Evolutionary conservation across 148 eudicot species (phyloP), one percentile per base, ranked within the genome.

Genomic region (Nepenthes gracilis): DNA sequence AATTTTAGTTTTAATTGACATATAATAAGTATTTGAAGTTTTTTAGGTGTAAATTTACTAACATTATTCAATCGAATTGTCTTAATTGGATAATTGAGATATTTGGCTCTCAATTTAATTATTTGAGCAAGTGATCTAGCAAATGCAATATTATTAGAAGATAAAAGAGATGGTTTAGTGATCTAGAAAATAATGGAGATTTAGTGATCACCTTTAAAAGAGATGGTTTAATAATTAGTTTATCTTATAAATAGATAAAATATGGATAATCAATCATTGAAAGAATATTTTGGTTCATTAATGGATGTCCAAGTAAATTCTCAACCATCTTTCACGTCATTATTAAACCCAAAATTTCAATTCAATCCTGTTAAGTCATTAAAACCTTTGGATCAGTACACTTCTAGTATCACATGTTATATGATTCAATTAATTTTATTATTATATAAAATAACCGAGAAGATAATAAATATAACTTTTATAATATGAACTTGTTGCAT

Each of bases 121-220:
- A 61, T 23, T 47, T 61, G 64, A 33, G 64, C 40, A 23, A 61
- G 14, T 7, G 47, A 35, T 61, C 37, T 61, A 7, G 40, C 64
- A 59, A 59, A 59, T 14, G 62, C 33, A 6, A 43, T 13, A 12
- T 40, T 59, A 14, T 43, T 13, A 13, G 62, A n/a, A n/a, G n/a
- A 2, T 1, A 40, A 40, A 2, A 7, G 7, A 40, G 7, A 40
- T 40, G 7, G 3, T 7, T 40, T 2, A 40, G 7, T 2, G 43
- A 7, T 40, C 43, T 13, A 38, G n/a, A n/a, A n/a, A n/a, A 54
- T 8, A 54, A 32, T 23, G 32, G 35, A 54, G 23, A 23, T 54
- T 5, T n/a, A 2, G 14, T 2, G 57, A 23, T 23, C 9, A 1
- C n/a, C n/a, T n/a, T n/a, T n/a, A n/a, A n/a, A n/a, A n/a, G n/a